These are phyloP conservation scores for Termitomyces sp. DNA, from an alignment of 768 basidiomycete genomes.

Conservation along the genomic window DNA sequence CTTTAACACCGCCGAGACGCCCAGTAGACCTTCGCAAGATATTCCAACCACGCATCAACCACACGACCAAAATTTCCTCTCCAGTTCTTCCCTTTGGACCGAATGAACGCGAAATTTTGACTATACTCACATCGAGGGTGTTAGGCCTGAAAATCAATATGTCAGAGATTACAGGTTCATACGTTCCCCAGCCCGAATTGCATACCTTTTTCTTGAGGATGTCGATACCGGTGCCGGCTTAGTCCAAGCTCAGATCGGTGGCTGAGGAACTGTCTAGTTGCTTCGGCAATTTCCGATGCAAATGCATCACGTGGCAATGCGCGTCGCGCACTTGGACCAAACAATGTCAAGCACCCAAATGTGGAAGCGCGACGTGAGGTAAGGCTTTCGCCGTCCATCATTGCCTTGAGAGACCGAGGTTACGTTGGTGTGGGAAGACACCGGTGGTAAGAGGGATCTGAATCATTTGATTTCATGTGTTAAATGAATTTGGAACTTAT, in stretches of 20 bases:
- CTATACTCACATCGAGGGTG: slow-evolving; percentile 33
- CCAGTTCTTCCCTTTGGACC: slow-evolving; percentile 4
- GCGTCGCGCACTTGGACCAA: slow-evolving; percentile 4
- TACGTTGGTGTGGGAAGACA: not conserved
- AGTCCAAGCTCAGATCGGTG: slow-evolving; percentile 28
- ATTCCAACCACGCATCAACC: not conserved
- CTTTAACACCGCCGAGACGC: not conserved
- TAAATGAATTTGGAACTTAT: not conserved
- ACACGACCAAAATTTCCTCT: not conserved
- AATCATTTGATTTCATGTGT: too few species aligned
- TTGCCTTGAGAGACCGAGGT: not conserved
- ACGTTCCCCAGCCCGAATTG: slow-evolving; percentile 11
- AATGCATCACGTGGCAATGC: slow-evolving; percentile 6
- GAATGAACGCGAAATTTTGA: not conserved
- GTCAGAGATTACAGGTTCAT: slow-evolving; percentile 11
- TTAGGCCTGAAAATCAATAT: slow-evolving; percentile 10
- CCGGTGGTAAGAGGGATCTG: not conserved
- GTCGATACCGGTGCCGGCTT: slow-evolving; percentile 50
- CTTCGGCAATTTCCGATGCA: slow-evolving; percentile 29
- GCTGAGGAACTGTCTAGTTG: slow-evolving; percentile 39
- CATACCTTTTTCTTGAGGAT: slow-evolving; percentile 50
- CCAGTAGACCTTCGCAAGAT: not conserved
- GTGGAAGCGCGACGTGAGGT: not conserved
- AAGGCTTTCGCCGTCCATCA: not conserved
- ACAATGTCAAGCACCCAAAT: not conserved